phyloP scores from a whole-genome alignment of 2,329 filamentous ascomycete species.

The Colletotrichum graminicola region DNA sequence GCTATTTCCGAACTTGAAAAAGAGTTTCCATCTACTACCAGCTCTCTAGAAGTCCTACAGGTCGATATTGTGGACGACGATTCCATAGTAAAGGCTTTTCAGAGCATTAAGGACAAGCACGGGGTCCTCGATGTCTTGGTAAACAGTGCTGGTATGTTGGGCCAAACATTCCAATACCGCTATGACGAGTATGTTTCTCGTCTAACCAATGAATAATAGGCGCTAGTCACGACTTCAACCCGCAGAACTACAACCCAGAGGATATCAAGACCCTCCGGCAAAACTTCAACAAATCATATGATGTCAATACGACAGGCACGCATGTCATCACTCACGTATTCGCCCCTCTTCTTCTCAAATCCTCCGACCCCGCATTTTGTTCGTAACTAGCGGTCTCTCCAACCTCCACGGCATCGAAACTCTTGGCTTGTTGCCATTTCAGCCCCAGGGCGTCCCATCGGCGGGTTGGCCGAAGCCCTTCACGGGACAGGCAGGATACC shows the following conservation, averaged over 20 bases:
- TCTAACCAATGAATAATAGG: neutral
- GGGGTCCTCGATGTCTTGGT: conserved; percentile 51
- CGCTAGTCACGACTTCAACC: conserved; percentile 45
- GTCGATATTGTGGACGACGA: conserved; percentile 67
- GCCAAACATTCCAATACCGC: conserved; percentile 41
- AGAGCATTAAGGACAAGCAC: conserved; percentile 45
- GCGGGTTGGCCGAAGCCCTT: conserved; percentile 60
- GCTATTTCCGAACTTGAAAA: conserved; percentile 57
- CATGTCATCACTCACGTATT: conserved; percentile 53
- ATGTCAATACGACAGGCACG: conserved; percentile 64
- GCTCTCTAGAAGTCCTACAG: conserved; percentile 60
- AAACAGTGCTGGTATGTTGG: conserved; percentile 48
- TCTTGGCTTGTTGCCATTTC: conserved; percentile 37
- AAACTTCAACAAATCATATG: conserved; percentile 59
- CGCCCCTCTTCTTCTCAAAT: conserved; percentile 58
- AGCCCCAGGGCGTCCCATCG: conserved; percentile 54
- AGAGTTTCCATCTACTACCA: conserved; percentile 56
- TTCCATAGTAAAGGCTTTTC: conserved; percentile 52
- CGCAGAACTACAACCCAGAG: conserved; percentile 53
- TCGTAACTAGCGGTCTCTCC: conserved; percentile 59
- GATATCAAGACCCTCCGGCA: conserved; percentile 50
- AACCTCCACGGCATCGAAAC: conserved; percentile 49
- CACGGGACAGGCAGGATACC: conserved; percentile 49
- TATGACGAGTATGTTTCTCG: neutral
- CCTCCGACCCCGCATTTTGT: conserved; percentile 58